phyloP scores from a whole-genome alignment of 371 early-diverging fungal genomes.

The Fennellomyces sp. region DNA sequence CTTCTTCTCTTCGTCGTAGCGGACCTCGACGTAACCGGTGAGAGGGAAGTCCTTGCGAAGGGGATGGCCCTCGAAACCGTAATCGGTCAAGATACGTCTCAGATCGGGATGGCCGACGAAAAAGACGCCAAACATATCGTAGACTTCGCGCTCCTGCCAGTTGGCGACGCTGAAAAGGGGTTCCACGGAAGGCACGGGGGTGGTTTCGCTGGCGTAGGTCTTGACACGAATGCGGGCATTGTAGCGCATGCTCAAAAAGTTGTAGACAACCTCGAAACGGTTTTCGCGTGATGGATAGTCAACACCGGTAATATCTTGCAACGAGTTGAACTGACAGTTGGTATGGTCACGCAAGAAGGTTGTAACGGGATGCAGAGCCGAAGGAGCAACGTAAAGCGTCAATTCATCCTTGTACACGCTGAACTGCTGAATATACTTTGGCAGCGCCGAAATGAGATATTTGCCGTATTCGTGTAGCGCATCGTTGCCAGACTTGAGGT shows the following conservation, averaged over 20 bases:
- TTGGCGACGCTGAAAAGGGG: constrained; percentile 85
- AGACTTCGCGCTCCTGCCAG: constrained; percentile 98
- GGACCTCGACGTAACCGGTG: constrained; percentile 93
- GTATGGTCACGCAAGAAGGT: constrained; percentile 94
- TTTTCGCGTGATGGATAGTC: constrained; percentile 92
- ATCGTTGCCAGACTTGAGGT: constrained; percentile 56
- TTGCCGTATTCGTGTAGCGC: constrained; percentile 85
- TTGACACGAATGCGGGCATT: constrained; percentile 97
- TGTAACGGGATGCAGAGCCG: constrained; percentile 76
- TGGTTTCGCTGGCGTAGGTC: constrained; percentile 92
- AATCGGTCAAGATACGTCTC: constrained; percentile 96
- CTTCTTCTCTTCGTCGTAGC: constrained; percentile 97
- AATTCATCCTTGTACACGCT: constrained; percentile 97
- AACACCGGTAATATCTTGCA: constrained; percentile 86
- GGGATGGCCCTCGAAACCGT: constrained; percentile 98
- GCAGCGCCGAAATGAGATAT: constrained; percentile 85
- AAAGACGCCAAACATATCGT: constrained; percentile 98
- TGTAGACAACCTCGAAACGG: constrained; percentile 97
- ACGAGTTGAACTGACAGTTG: constrained; percentile 90
- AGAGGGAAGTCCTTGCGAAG: constrained; percentile 98
- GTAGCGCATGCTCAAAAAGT: constrained; percentile 85
- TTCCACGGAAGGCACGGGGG: constrained; percentile 86
- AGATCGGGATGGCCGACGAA: constrained; percentile 96
- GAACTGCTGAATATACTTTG: constrained; percentile 96
- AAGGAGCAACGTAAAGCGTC: constrained; percentile 89